These are phyloP conservation scores for Brassica nigra DNA, from an alignment of 345 rosid genomes.

Conservation along the genomic window DNA sequence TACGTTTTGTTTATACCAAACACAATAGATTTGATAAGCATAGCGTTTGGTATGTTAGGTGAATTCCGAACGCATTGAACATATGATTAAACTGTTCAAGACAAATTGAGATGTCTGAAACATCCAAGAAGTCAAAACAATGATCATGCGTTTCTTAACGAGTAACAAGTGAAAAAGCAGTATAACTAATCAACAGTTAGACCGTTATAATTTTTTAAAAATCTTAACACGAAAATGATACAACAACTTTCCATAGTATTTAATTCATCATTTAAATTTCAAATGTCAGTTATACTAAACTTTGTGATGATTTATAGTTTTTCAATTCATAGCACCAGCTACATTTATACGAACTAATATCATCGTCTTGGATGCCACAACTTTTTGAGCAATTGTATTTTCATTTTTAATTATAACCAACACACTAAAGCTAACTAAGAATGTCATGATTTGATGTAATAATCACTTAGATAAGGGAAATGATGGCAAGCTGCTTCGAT, in stretches of 20 bases:
- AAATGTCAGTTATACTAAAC: constrained; percentile 1
- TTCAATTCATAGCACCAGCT: neutral
- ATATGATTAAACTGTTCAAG: neutral
- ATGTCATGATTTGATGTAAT: constrained; percentile 36
- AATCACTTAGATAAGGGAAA: constrained; percentile 26
- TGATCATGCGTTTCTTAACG: constrained; percentile 6
- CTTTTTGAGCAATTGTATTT: neutral
- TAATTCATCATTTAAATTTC: neutral
- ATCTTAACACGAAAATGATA: no score
- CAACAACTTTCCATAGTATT: neutral
- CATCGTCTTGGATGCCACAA: neutral
- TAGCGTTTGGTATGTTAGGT: constrained; percentile 20
- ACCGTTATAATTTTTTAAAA: neutral
- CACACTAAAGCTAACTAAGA: constrained; percentile 9
- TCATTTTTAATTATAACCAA: neutral
- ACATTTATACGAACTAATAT: constrained; percentile 7
- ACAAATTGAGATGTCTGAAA: neutral
- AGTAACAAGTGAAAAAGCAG: neutral
- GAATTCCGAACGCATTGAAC: constrained; percentile 9
- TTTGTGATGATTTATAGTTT: neutral
- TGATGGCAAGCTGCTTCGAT: constrained; percentile 40
- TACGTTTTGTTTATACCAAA: neutral
- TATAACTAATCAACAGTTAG: neutral
- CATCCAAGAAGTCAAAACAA: neutral
- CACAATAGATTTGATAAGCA: neutral